Evolutionary conservation across 2,329 filamentous ascomycete genomes (phyloP), one percentile per base, ranked within the genome.

Genomic region (Chaetothyriales sp.): DNA sequence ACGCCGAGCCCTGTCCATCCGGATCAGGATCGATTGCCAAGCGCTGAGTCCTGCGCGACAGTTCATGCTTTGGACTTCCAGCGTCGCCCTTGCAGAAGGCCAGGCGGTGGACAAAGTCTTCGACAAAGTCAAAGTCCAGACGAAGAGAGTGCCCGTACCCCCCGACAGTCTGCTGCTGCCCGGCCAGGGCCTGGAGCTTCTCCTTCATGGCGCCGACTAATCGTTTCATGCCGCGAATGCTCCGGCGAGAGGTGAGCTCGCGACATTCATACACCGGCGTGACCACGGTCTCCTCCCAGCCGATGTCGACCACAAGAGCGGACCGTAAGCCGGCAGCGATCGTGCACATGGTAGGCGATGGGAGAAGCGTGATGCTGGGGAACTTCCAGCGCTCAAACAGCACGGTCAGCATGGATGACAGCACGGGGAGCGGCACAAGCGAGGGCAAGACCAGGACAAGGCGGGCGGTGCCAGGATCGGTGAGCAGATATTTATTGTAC

Each of bases 191-290:
- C 8, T 55, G 52, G 26, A 58, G 45, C n/a, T 54, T 32, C 39
- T 43, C 48, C 19, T 81, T 84, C 59, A 87, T 81, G 51, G 81
- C 77, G 58, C 83, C 74, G 44, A 83, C 76, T 18, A 96, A 69
- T 51, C 77, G 65, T 61, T 81, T 89, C 53, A 83, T 87, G 32
- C 80, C 88, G 57, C 92, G 76, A 12, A 86, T 73, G 42, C 79
- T 90, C 49, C 86, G 76, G 51, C 74, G 78, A 49, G 79, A 79
- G 15, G 75, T 73, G 1, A 95, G 79, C 64, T 94, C 88, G 49
- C 86, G 81, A 64, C 88, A 95, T 67, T 98, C 92, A 63, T 89
- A 96, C 5, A 96, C 75, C 5, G 82, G 84, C 0, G 87, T 94
- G 19, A 93, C 78, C 0, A 83, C 77, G 0, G 89, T 94, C 66